These are phyloP conservation scores for Mycosphaerella sp. DNA, from an alignment of 2,329 filamentous ascomycete genomes.

Conservation along the genomic window DNA sequence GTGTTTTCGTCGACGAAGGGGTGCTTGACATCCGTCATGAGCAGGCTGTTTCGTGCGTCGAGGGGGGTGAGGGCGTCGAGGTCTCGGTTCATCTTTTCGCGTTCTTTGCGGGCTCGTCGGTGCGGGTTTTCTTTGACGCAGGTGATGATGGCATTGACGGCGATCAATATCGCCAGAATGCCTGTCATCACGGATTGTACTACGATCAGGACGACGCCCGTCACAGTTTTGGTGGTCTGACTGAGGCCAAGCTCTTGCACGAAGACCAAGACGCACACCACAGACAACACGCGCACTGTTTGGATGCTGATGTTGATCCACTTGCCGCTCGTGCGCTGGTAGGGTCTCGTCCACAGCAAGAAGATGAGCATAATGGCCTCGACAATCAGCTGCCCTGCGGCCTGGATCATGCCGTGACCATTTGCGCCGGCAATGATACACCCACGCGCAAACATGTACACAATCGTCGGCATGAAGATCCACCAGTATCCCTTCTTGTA, in stretches of 20 bases:
- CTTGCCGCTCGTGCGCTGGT: conserved; percentile 77
- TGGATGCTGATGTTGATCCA: conserved; percentile 93
- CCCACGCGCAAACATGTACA: conserved; percentile 88
- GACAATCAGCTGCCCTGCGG: conserved; percentile 69
- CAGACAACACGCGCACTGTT: conserved; percentile 78
- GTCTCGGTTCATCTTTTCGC: conserved; percentile 72
- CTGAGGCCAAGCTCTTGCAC: conserved; percentile 86
- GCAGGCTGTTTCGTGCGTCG: conserved; percentile 77
- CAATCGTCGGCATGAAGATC: conserved; percentile 82
- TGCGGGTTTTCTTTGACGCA: conserved; percentile 87
- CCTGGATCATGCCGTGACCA: conserved; percentile 77
- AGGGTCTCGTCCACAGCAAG: conserved; percentile 79
- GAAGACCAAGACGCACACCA: conserved; percentile 83
- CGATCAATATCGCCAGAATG: conserved; percentile 76
- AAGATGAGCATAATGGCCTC: conserved; percentile 73
- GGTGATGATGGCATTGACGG: conserved; percentile 77
- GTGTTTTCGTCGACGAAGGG: conserved; percentile 31
- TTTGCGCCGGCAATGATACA: conserved; percentile 77
- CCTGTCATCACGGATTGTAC: conserved; percentile 80
- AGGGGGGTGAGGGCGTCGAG: conserved; percentile 78
- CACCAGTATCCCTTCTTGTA: conserved; percentile 97
- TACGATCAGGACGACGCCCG: conserved; percentile 87
- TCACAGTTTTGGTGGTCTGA: conserved; percentile 89
- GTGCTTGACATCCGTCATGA: conserved; percentile 57
- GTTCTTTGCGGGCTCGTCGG: conserved; percentile 77